phyloP scores from a whole-genome alignment of 352 stramenopile genomes.

The Phytophthora colocasiae region DNA sequence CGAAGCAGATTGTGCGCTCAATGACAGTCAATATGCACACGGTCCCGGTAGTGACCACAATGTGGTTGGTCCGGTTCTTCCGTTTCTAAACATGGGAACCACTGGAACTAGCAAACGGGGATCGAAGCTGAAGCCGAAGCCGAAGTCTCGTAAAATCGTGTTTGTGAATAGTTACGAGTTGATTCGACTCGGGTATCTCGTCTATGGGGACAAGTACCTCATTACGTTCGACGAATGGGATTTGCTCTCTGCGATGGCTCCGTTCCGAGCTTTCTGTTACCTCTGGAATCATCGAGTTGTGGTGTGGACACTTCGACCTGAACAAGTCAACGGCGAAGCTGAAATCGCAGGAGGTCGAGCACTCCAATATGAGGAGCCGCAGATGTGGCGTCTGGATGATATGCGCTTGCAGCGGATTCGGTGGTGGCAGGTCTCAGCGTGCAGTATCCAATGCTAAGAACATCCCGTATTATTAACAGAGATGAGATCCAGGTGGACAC shows the following conservation, averaged over 20 bases:
- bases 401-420: background rate
- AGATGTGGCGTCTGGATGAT: background rate
- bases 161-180: conserved; percentile 37
- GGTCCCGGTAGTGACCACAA: no score
- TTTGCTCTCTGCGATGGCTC: conserved; percentile 16
- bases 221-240: conserved; percentile 1
- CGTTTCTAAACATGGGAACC: no score
- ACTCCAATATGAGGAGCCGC: background rate
- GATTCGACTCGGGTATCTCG: conserved; percentile 31
- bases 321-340: background rate
- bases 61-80: no score
- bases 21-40: no score
- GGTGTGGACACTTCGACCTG: background rate
- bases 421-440: background rate
- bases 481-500: no score
- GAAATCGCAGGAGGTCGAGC: background rate
- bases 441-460: background rate
- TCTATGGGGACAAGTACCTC: conserved; percentile 17
- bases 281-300: background rate
- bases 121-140: no score
- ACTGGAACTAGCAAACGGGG: no score
- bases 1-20: no score
- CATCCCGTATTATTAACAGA: no score
- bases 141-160: background rate
- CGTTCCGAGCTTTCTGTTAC: background rate